These are phyloP conservation scores for Acanthamoeba culbertsoni DNA, from an alignment of 208 protist genomes.

Conservation along the genomic window DNA sequence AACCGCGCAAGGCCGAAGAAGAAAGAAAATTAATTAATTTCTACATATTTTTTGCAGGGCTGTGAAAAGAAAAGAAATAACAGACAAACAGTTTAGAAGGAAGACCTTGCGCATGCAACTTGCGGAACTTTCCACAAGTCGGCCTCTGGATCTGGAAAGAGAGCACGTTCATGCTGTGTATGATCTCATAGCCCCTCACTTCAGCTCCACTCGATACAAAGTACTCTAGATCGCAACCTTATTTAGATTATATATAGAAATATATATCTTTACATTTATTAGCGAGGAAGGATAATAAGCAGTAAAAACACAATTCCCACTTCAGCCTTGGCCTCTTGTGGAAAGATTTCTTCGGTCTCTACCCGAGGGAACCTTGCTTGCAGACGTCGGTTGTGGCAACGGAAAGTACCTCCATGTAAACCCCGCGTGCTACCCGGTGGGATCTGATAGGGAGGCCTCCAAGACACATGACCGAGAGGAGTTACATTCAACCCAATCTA, in stretches of 20 bases:
- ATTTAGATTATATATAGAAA: too few relatives aligned
- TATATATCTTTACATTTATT: too few relatives aligned
- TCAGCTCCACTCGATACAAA: constrained; percentile 73
- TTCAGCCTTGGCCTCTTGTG: constrained; percentile 69
- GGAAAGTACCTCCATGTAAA: constrained; percentile 77
- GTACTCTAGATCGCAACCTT: constrained; percentile 68
- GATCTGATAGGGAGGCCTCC: background rate
- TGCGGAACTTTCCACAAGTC: too few relatives aligned
- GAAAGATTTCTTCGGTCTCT: constrained; percentile 65
- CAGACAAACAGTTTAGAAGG: background rate
- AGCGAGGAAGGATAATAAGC: too few relatives aligned
- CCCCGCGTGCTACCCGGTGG: constrained; percentile 16
- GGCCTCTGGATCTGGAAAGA: constrained; percentile 55
- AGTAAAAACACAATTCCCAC: background rate
- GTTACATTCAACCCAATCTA: background rate
- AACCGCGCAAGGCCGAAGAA: background rate
- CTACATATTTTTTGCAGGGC: too few relatives aligned
- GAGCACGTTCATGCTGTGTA: constrained; percentile 77
- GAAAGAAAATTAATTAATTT: background rate
- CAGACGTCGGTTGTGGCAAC: constrained; percentile 81
- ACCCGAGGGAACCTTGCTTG: constrained; percentile 56
- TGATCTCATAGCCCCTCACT: constrained; percentile 76
- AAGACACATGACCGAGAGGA: background rate
- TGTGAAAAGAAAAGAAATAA: background rate
- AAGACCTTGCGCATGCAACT: too few relatives aligned